These are phyloP conservation scores for Exophiala dermatitidis DNA, from an alignment of 2,329 filamentous ascomycete species.

Conservation along the genomic window DNA sequence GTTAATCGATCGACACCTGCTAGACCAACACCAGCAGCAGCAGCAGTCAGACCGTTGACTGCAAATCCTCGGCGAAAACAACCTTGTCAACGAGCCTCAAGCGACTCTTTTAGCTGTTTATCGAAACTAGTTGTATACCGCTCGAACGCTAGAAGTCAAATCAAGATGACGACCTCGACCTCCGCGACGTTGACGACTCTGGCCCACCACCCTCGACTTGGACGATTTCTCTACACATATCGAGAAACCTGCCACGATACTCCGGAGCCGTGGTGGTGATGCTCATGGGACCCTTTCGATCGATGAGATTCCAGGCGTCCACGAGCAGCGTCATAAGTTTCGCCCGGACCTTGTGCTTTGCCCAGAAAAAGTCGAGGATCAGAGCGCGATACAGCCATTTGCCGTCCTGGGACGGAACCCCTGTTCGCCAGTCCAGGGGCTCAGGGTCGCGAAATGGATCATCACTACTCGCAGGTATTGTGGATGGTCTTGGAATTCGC, in stretches of 20 bases:
- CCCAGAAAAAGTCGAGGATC: conserved; percentile 72
- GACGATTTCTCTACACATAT: conserved; percentile 45
- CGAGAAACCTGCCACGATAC: conserved; percentile 54
- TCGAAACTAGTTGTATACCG: no score
- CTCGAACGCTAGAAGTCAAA: no score
- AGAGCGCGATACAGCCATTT: conserved; percentile 61
- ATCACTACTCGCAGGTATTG: conserved; percentile 23
- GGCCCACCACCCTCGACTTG: conserved; percentile 28
- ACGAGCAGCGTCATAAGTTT: conserved; percentile 60
- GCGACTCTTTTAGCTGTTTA: no score
- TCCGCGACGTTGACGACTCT: neutral
- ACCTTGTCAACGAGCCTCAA: no score
- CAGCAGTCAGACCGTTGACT: no score
- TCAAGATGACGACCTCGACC: no score
- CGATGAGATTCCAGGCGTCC: conserved; percentile 56
- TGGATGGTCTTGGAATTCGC: conserved; percentile 42
- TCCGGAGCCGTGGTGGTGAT: conserved; percentile 64
- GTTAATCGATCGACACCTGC: no score
- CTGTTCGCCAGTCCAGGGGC: conserved; percentile 52
- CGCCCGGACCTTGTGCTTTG: conserved; percentile 62
- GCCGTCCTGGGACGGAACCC: conserved; percentile 48
- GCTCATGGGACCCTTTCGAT: conserved; percentile 62
- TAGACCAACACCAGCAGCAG: no score
- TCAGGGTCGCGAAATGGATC: conserved; percentile 31
- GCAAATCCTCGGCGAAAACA: no score